A percentile compares a stretch with the other conserved stretches of the same genome.
Evolutionary conservation across 139 green algal genomes (phyloP).

Genomic region (Micractinium sp.): DNA sequence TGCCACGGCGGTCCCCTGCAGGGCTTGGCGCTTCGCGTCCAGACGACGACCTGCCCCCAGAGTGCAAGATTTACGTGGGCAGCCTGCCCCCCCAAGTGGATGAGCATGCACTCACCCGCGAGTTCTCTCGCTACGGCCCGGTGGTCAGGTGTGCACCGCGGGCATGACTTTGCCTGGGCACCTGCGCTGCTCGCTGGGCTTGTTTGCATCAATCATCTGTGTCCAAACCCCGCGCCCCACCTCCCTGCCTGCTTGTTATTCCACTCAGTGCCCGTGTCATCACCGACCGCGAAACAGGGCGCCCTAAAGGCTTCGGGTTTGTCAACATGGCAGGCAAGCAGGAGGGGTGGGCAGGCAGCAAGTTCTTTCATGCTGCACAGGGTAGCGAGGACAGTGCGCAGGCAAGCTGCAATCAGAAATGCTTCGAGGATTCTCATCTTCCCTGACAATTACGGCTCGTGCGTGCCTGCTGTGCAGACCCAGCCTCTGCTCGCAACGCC

Average conservation of each 20-base stretch:
- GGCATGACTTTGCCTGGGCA: not conserved
- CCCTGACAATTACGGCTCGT: not conserved
- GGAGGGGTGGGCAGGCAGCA: not conserved
- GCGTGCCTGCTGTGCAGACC: constrained; percentile 13
- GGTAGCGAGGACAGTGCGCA: not conserved
- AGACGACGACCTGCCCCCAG: constrained; percentile 36
- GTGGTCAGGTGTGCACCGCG: constrained; percentile 33
- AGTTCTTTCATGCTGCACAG: not conserved
- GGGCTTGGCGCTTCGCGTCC: not conserved
- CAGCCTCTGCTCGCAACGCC: constrained; percentile 26
- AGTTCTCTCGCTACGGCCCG: constrained; percentile 51
- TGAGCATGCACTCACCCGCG: constrained; percentile 25
- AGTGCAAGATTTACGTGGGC: constrained; percentile 55
- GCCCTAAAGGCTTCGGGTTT: constrained; percentile 67
- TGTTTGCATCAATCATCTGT: not conserved
- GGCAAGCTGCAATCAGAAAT: not conserved
- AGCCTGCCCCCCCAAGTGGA: constrained; percentile 40
- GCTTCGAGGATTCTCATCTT: not conserved
- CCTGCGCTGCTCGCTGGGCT: not conserved
- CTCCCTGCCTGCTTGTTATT: not conserved
- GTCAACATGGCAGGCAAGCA: constrained; percentile 56
- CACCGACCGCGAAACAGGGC: constrained; percentile 56
- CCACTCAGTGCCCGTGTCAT: constrained; percentile 48
- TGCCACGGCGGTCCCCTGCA: not conserved
- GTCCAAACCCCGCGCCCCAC: not conserved